phyloP scores from a whole-genome alignment of 179 eudicot genomes.

The Beta lomatogona region DNA sequence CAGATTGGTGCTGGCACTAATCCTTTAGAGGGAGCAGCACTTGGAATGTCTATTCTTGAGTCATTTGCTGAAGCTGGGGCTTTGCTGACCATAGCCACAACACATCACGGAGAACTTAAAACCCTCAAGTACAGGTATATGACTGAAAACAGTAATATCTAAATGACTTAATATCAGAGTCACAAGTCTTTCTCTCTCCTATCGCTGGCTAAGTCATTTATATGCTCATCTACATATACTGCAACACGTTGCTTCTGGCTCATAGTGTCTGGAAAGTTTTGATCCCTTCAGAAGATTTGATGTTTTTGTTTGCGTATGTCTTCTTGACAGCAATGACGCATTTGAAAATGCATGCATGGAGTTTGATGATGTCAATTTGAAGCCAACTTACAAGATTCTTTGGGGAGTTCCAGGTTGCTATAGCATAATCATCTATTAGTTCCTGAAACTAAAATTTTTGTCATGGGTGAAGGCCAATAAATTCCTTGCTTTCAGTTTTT shows the following conservation, averaged over 20 bases:
- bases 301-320: slow-evolving; percentile 13
- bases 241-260: slow-evolving; percentile 6
- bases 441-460: background rate
- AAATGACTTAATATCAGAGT: background rate
- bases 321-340: slow-evolving; percentile 60
- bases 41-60: slow-evolving; percentile 95
- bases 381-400: slow-evolving; percentile 91
- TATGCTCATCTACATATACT: background rate
- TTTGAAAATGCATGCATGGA: slow-evolving; percentile 99
- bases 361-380: slow-evolving; percentile 92
- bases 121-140: slow-evolving; percentile 90
- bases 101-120: slow-evolving; percentile 98
- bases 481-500: background rate
- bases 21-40: slow-evolving; percentile 97
- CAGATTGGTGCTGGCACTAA: slow-evolving; percentile 98
- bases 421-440: background rate
- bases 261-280: slow-evolving; percentile 1
- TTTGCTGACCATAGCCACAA: slow-evolving; percentile 80
- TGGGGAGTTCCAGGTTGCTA: slow-evolving; percentile 95
- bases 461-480: background rate
- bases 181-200: background rate
- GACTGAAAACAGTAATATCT: background rate
- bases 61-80: slow-evolving; percentile 82
- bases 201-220: background rate
- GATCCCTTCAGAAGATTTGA: background rate